phyloP scores from a whole-genome alignment of 805 yeast genomes.

The Lipomyces japonicus region DNA sequence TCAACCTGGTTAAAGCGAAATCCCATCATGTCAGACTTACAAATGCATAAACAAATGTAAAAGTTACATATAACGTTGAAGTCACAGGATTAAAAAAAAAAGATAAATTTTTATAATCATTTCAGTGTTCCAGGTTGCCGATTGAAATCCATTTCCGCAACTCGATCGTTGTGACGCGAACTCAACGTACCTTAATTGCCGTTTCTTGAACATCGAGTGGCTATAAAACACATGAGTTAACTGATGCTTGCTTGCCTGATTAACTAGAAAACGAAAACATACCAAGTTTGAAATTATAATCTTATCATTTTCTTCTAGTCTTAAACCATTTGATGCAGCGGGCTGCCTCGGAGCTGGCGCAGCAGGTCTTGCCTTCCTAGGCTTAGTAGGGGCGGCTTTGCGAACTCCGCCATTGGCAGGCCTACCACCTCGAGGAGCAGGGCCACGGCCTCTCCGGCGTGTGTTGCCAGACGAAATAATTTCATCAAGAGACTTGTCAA shows the following conservation, averaged over 20 bases:
- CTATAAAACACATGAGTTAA: constrained; percentile 27
- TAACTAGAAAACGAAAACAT: constrained; percentile 25
- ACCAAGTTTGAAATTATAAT: constrained; percentile 77
- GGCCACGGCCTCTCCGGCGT: constrained; percentile 29
- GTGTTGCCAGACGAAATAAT: constrained; percentile 77
- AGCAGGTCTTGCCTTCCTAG: constrained; percentile 27
- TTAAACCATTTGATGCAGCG: constrained; percentile 41
- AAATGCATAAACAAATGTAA: too few species aligned
- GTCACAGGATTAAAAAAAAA: too few species aligned
- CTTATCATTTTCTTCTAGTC: constrained; percentile 53
- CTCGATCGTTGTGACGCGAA: too few species aligned
- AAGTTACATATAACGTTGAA: too few species aligned
- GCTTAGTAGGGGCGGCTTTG: constrained; percentile 33
- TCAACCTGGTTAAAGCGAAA: too few species aligned
- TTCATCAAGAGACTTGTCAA: constrained; percentile 93
- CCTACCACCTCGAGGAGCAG: constrained; percentile 11
- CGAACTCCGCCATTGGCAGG: constrained; percentile 30
- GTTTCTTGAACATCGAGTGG: constrained; percentile 83
- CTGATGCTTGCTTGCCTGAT: not conserved
- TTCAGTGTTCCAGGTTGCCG: not conserved
- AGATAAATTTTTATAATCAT: too few species aligned
- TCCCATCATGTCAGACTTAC: too few species aligned
- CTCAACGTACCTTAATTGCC: constrained; percentile 76
- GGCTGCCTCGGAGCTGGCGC: constrained; percentile 36
- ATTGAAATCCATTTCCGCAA: not conserved